Evolutionary conservation across 495 filamentous ascomycete genomes (phyloP).

Genomic region (Neurospora sp.): DNA sequence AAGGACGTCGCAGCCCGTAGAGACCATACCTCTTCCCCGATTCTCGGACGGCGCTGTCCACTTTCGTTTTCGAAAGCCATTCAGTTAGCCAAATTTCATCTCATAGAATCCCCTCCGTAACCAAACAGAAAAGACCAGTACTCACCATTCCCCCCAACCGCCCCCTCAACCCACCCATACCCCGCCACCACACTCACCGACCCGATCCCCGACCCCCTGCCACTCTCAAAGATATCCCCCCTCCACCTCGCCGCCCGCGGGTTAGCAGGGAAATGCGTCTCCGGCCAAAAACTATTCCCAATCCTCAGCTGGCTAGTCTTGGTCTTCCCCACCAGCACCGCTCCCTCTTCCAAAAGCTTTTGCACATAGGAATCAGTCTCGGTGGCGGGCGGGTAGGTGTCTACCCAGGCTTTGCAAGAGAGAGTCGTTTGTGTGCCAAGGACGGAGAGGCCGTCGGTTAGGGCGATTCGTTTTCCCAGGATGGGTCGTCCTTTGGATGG

Average conservation of each 20-base stretch:
- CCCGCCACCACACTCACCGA: neutral
- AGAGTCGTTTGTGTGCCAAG: slow-evolving; percentile 31
- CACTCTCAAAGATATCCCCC: slow-evolving; percentile 9
- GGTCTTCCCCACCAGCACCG: slow-evolving; percentile 39
- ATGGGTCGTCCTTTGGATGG: too few relatives aligned
- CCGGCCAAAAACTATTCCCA: slow-evolving; percentile 5
- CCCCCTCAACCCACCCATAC: neutral
- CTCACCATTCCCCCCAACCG: neutral
- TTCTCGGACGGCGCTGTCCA: neutral
- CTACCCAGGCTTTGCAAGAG: slow-evolving; percentile 32
- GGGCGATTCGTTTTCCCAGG: slow-evolving; percentile 23
- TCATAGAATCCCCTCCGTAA: too few relatives aligned
- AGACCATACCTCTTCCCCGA: neutral
- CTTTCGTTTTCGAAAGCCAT: too few relatives aligned
- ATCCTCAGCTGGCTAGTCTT: slow-evolving; percentile 37
- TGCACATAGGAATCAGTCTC: slow-evolving; percentile 26
- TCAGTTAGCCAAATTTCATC: too few relatives aligned
- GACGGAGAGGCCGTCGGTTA: slow-evolving; percentile 39
- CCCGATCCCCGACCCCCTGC: neutral
- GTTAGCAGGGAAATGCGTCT: slow-evolving; percentile 34
- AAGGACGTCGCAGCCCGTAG: neutral
- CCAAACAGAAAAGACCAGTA: too few relatives aligned
- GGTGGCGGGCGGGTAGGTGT: slow-evolving; percentile 24
- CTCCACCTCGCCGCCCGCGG: slow-evolving; percentile 36
- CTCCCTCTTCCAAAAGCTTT: slow-evolving; percentile 32